These are phyloP conservation scores for Murraya koenigii DNA, from an alignment of 345 rosid genomes.

Conservation along the genomic window DNA sequence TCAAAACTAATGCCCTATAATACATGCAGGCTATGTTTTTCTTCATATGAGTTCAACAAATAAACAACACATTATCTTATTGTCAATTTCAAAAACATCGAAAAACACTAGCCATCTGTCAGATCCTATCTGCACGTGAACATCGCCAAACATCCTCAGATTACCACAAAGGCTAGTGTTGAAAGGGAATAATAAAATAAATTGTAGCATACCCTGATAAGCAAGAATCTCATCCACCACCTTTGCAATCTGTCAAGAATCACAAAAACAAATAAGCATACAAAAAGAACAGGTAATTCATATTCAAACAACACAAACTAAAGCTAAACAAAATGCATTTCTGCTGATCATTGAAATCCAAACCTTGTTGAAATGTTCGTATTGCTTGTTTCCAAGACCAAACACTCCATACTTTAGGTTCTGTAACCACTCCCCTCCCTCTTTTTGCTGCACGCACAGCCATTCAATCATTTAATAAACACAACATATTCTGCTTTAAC, in stretches of 20 bases:
- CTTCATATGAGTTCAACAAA: neutral
- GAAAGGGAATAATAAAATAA: neutral
- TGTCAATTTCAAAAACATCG: neutral
- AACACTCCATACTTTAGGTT: slow-evolving; percentile 77
- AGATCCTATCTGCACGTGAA: neutral
- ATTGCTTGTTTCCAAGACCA: slow-evolving; percentile 96
- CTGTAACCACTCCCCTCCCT: slow-evolving; percentile 69
- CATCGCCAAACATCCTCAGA: neutral
- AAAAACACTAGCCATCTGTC: neutral
- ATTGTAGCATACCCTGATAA: slow-evolving; percentile 64
- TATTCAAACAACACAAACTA: neutral
- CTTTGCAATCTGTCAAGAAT: slow-evolving; percentile 59
- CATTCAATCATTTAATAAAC: slow-evolving; percentile 11
- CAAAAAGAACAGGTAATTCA: neutral
- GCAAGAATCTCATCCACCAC: slow-evolving; percentile 70
- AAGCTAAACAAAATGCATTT: neutral
- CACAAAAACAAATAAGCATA: neutral
- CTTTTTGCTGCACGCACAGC: slow-evolving; percentile 51
- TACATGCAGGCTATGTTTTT: neutral
- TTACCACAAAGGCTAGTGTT: too few relatives aligned
- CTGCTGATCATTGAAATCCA: neutral
- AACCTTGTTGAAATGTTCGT: slow-evolving; percentile 97
- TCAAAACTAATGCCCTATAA: neutral
- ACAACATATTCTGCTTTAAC: slow-evolving; percentile 4
- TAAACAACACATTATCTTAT: neutral